These are phyloP conservation scores for Pezicula carpinea DNA, from an alignment of 2,329 filamentous ascomycete species.

Conservation along the genomic window DNA sequence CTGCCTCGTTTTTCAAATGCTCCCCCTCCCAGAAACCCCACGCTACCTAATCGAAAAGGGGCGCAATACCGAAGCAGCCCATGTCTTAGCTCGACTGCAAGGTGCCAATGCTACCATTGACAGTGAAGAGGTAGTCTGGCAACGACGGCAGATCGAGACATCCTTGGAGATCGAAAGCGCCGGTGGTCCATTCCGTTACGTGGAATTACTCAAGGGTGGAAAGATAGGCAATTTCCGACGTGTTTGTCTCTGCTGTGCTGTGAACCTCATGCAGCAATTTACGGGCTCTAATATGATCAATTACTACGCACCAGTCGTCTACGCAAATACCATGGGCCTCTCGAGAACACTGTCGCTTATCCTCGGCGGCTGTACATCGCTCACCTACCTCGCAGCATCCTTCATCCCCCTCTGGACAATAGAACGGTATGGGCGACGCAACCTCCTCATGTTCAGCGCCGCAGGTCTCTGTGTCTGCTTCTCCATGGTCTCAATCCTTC, in stretches of 20 bases:
- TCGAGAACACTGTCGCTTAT: slow-evolving; percentile 37
- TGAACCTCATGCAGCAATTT: slow-evolving; percentile 27
- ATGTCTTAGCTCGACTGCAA: slow-evolving; percentile 25
- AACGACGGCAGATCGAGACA: slow-evolving; percentile 31
- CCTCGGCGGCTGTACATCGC: slow-evolving; percentile 23
- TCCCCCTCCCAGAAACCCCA: slow-evolving; percentile 34
- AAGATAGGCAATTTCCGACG: slow-evolving; percentile 16
- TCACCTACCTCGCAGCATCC: slow-evolving; percentile 59
- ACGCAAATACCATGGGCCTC: slow-evolving; percentile 55
- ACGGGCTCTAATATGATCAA: slow-evolving; percentile 13
- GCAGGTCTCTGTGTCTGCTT: slow-evolving; percentile 38
- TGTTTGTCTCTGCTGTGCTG: slow-evolving; percentile 8
- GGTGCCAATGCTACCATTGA: slow-evolving; percentile 11
- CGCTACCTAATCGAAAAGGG: slow-evolving; percentile 32
- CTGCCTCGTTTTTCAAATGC: slow-evolving; percentile 31
- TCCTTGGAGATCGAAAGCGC: slow-evolving; percentile 24
- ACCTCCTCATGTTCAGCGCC: slow-evolving; percentile 40
- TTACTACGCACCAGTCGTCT: slow-evolving; percentile 44
- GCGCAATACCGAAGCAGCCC: slow-evolving; percentile 27
- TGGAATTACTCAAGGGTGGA: slow-evolving; percentile 15
- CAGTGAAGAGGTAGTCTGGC: slow-evolving; percentile 20
- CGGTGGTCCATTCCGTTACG: slow-evolving; percentile 20
- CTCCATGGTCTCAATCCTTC: slow-evolving; percentile 44
- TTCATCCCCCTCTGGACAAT: slow-evolving; percentile 43
- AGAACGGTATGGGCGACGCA: slow-evolving; percentile 41